Percentiles rank a stretch among this genome's conserved stretches.
These are phyloP conservation scores for Striga asiatica DNA, from an alignment of 257 asterid genomes.

Conservation along the genomic window DNA sequence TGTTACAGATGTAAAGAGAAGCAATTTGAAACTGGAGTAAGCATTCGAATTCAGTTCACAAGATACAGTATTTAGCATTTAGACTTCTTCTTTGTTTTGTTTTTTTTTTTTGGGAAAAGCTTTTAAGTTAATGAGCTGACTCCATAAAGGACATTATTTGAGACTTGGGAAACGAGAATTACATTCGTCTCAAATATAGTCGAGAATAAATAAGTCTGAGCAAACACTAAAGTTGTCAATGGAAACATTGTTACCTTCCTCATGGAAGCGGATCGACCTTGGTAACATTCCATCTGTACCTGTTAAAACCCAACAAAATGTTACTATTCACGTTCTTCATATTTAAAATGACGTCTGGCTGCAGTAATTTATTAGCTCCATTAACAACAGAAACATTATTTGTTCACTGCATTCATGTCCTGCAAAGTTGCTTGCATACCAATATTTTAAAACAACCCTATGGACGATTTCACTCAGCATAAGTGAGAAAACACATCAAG, in stretches of 20 bases:
- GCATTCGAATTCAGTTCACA: neutral
- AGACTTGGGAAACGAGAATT: too few relatives aligned
- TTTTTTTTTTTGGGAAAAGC: too few relatives aligned
- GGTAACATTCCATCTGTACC: conserved; percentile 49
- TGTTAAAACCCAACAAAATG: conserved; percentile 16
- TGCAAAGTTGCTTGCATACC: neutral
- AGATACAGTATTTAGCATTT: too few relatives aligned
- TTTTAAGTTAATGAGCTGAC: too few relatives aligned
- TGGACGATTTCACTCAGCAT: neutral
- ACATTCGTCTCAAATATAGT: too few relatives aligned
- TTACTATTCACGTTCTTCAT: neutral
- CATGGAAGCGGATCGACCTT: conserved; percentile 25
- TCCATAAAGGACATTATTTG: too few relatives aligned
- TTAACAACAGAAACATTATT: neutral
- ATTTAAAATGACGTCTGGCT: neutral
- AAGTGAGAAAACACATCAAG: neutral
- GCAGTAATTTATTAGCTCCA: neutral
- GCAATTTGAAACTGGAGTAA: neutral
- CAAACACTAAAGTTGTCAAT: too few relatives aligned
- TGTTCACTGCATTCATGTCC: neutral
- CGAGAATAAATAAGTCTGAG: too few relatives aligned
- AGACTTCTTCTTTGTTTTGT: too few relatives aligned
- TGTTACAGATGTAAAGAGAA: conserved; percentile 3
- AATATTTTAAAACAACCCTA: neutral
- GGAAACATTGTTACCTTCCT: conserved; percentile 45